These are phyloP conservation scores for Diaporthe sp. DNA, from an alignment of 2,329 filamentous ascomycete genomes.

Conservation along the genomic window DNA sequence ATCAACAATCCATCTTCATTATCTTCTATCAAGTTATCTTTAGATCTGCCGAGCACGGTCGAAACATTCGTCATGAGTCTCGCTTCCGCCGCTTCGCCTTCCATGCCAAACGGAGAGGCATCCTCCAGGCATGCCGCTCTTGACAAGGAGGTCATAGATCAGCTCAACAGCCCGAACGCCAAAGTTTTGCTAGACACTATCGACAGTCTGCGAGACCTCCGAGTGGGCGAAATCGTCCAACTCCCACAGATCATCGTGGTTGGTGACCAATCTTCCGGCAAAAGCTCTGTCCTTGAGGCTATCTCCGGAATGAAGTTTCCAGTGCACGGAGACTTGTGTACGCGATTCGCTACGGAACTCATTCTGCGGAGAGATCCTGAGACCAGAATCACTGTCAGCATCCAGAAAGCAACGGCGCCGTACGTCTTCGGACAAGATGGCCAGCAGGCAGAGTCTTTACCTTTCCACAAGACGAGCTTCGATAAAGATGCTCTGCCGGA, in stretches of 20 bases:
- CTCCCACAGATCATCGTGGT: conserved; percentile 70
- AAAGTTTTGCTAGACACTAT: conserved; percentile 66
- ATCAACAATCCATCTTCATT: background rate
- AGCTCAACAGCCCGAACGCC: conserved; percentile 59
- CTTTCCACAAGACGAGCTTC: conserved; percentile 36
- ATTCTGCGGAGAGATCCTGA: conserved; percentile 60
- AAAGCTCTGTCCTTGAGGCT: conserved; percentile 75
- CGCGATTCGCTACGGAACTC: conserved; percentile 72
- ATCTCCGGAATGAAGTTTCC: conserved; percentile 73
- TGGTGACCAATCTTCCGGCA: conserved; percentile 72
- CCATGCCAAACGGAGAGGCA: background rate
- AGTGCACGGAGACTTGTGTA: conserved; percentile 67
- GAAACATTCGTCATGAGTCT: background rate
- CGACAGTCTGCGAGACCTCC: conserved; percentile 64
- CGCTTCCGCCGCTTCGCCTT: background rate
- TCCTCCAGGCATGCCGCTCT: conserved; percentile 23
- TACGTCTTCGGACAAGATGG: too few relatives aligned
- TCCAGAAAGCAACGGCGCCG: conserved; percentile 50
- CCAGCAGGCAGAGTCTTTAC: conserved; percentile 27
- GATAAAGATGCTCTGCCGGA: conserved; percentile 56
- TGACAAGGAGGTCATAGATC: conserved; percentile 50
- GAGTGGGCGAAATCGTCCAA: conserved; percentile 61
- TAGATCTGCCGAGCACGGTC: background rate
- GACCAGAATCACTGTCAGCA: conserved; percentile 57
- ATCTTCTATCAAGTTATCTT: background rate